Conservation (phyloP, 2,329 filamentous ascomycete species). For the Phoma herbarum region DNA sequence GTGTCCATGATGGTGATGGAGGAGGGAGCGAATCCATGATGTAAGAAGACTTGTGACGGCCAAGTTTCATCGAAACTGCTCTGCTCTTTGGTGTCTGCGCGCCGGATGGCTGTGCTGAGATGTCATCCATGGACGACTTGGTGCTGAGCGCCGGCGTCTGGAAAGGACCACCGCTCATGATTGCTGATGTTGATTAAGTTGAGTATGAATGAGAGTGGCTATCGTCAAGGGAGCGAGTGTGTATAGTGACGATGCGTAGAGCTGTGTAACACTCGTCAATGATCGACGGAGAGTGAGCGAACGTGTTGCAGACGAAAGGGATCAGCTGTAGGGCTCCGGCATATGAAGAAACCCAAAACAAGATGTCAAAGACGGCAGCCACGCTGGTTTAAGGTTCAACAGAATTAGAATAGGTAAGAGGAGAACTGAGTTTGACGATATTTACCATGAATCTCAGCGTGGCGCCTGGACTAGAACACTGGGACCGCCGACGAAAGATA, state of each 20-base stretch:
- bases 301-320: slow-evolving; percentile 13
- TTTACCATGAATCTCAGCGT: slow-evolving; percentile 17
- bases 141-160: slow-evolving; percentile 19
- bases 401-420: slow-evolving; percentile 22
- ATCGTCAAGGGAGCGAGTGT: slow-evolving; percentile 13
- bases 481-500: slow-evolving; percentile 14
- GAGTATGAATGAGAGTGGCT: slow-evolving; percentile 7
- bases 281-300: slow-evolving; percentile 20
- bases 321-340: slow-evolving; percentile 10
- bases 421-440: slow-evolving; percentile 20
- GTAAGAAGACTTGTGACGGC: slow-evolving; percentile 25
- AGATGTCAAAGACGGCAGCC: slow-evolving; percentile 8
- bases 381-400: slow-evolving; percentile 16
- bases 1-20: slow-evolving; percentile 23
- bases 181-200: slow-evolving; percentile 2
- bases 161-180: slow-evolving; percentile 19
- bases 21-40: slow-evolving; percentile 26
- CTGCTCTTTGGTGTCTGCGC: slow-evolving; percentile 18
- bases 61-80: slow-evolving; percentile 17
- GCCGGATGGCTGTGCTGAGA: slow-evolving; percentile 13
- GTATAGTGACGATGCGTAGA: slow-evolving; percentile 5
- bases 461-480: slow-evolving; percentile 18
- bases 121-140: slow-evolving; percentile 18
- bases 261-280: slow-evolving; percentile 12
- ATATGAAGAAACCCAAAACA: slow-evolving; percentile 19